Conservation (phyloP, 345 rosid species). For the Acer negundo region DNA sequence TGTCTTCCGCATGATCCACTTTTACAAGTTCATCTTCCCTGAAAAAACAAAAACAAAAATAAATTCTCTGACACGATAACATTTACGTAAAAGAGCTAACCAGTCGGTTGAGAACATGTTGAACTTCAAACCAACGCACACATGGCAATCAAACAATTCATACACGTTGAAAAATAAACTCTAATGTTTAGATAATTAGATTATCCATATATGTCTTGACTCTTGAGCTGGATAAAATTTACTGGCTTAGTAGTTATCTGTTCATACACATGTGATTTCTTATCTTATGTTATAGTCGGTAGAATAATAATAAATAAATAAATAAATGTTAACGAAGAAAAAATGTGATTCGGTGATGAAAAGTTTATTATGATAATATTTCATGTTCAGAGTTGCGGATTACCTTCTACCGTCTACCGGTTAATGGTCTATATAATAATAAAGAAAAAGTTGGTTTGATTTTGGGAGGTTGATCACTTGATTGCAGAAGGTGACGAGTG, state of each 20-base stretch:
- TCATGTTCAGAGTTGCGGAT: no score
- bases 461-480: not conserved
- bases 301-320: no score
- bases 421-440: no score
- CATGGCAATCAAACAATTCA: not conserved
- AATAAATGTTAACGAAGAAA: no score
- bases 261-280: not conserved
- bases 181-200: not conserved
- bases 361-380: no score
- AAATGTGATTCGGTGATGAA: no score
- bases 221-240: not conserved
- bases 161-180: not conserved
- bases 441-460: not conserved
- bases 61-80: no score
- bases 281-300: no score
- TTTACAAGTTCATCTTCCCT: no score
- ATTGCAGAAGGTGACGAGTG: not conserved
- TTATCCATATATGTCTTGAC: not conserved
- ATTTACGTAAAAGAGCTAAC: not conserved
- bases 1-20: no score
- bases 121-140: not conserved
- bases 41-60: no score
- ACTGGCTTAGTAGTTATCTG: not conserved
- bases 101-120: not conserved
- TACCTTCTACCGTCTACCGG: no score